phyloP scores from a whole-genome alignment of 129 eudicot genomes.

The Flaveria brownii region DNA sequence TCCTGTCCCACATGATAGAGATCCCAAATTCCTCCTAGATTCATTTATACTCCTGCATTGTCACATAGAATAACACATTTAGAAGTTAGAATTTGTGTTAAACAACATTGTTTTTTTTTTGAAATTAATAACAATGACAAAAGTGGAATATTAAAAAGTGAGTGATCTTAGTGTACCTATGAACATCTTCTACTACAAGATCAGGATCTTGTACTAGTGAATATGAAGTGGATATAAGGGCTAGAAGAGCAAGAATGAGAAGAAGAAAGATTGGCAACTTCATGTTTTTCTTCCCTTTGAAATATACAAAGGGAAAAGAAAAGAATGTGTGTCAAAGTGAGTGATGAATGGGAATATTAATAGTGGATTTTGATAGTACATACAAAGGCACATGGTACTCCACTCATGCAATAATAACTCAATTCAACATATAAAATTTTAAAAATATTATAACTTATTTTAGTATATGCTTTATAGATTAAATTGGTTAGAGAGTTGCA shows the following conservation, averaged over 20 bases:
- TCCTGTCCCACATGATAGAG: slow-evolving; percentile 75
- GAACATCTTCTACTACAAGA: slow-evolving; percentile 37
- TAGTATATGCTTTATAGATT: slow-evolving; percentile 21
- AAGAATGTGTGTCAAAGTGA: slow-evolving; percentile 36
- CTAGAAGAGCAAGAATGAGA: slow-evolving; percentile 32
- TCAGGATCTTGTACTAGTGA: slow-evolving; percentile 32
- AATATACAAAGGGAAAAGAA: slow-evolving; percentile 26
- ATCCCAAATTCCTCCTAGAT: slow-evolving; percentile 66
- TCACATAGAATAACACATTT: background rate
- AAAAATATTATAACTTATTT: background rate
- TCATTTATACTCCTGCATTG: slow-evolving; percentile 43
- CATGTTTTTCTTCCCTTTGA: slow-evolving; percentile 30
- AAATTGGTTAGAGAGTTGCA: slow-evolving; percentile 16
- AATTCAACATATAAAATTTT: slow-evolving; percentile 12
- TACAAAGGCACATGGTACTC: slow-evolving; percentile 42
- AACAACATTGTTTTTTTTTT: background rate
- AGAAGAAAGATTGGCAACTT: slow-evolving; percentile 29
- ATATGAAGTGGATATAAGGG: slow-evolving; percentile 24
- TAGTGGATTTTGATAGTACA: slow-evolving; percentile 39
- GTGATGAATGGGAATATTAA: slow-evolving; percentile 38
- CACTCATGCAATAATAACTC: slow-evolving; percentile 42
- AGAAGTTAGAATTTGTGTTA: background rate
- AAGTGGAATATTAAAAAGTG: background rate
- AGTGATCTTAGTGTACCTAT: slow-evolving; percentile 19
- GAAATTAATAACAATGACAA: background rate